Evolutionary conservation across 2,329 filamentous ascomycete species (phyloP), one percentile per base, ranked within the genome.

Genomic region (Botryosphaeria dothidea): DNA sequence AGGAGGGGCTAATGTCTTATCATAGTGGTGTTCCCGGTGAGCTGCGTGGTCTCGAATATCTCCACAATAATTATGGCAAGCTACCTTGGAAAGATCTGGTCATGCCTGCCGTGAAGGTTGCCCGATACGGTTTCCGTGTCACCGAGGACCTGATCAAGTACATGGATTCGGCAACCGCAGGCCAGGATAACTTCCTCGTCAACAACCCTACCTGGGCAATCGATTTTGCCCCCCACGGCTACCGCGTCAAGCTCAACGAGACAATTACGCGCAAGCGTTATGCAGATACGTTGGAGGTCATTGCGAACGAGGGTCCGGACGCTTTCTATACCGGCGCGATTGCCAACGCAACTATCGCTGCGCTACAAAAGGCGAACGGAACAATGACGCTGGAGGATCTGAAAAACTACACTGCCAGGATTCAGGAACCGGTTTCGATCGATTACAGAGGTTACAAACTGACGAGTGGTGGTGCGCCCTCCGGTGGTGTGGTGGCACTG

Each of bases 221-320:
- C 54, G 94, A 97, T 74, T 97, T 97, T 79, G 93, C 92, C 2
- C 92, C 92, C 0, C 88, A 93, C 66, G 94, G 93, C 3, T 89
- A 84, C 0, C 81, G 92, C 2, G 71, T 97, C 0, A 81, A 84
- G 19, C 78, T 93, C 2, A 92, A 92, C 19, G 92, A 96, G 56
- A 89, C 78, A 0, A 92, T 98, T 72, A 93, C 90, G 0, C 84
- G 93, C 49, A 90, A 89, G 72, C 86, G 93, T 65, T 96, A 93
- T 73, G 93, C 92, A 69, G 74, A 92, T 66, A 92, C 93, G 0
- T 84, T 98, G 0, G 88, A 94, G 72, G 85, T 83, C 0, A 92
- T 98, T 68, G 92, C 92, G 1, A 79, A 88, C 3, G 70, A 89
- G 36, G 94, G 94, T 0, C 81, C 89, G 0, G 86, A 92, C 72